These are phyloP conservation scores for Kitagawia praeruptora DNA, from an alignment of 129 eudicot species.

Conservation along the genomic window DNA sequence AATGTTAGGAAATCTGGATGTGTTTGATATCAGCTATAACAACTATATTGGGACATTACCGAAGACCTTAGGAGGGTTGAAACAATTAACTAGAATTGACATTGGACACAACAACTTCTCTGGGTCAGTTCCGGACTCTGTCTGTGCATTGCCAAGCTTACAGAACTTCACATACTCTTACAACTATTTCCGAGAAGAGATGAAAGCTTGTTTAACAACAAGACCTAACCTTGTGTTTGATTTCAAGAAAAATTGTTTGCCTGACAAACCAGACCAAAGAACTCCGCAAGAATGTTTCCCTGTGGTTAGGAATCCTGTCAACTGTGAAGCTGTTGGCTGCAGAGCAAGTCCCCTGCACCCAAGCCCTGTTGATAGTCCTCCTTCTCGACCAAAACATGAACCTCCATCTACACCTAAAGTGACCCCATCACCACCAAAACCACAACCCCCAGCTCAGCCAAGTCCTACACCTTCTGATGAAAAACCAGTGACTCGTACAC, in stretches of 20 bases:
- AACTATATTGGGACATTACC: constrained; percentile 50
- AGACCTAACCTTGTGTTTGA: constrained; percentile 14
- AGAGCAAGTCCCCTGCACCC: neutral
- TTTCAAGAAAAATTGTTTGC: constrained; percentile 39
- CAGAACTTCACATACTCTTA: constrained; percentile 25
- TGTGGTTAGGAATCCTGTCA: constrained; percentile 27
- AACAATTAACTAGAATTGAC: constrained; percentile 26
- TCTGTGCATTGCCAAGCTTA: constrained; percentile 48
- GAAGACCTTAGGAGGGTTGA: constrained; percentile 23
- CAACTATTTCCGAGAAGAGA: constrained; percentile 49
- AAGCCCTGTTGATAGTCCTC: neutral
- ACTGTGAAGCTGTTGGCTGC: constrained; percentile 37
- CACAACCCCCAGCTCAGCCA: constrained; percentile 6
- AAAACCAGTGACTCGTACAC: constrained; percentile 3
- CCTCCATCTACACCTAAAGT: constrained; percentile 25
- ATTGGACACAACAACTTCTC: constrained; percentile 40
- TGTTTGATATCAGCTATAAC: constrained; percentile 52
- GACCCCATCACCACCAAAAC: constrained; percentile 16
- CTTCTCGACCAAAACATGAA: constrained; percentile 1
- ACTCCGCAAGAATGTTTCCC: constrained; percentile 24
- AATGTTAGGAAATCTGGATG: constrained; percentile 12
- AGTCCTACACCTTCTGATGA: neutral
- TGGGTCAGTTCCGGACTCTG: constrained; percentile 28
- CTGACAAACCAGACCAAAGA: constrained; percentile 29
- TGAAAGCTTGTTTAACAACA: constrained; percentile 23